These are phyloP conservation scores for Alliaria petiolata DNA, from an alignment of 345 rosid genomes.

Conservation along the genomic window DNA sequence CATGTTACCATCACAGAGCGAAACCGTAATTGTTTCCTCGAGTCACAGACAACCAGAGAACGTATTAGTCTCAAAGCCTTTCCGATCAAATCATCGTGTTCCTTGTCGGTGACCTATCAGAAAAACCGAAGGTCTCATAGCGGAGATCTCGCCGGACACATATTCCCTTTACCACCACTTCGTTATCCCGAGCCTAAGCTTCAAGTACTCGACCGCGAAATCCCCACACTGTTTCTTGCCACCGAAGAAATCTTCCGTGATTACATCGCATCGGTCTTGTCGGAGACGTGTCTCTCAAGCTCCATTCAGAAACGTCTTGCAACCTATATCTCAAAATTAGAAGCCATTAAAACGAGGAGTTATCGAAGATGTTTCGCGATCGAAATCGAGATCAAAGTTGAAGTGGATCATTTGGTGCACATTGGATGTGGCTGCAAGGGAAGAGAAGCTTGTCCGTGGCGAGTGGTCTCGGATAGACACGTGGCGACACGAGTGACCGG, in stretches of 20 bases:
- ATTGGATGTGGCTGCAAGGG: not conserved
- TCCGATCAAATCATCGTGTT: not conserved
- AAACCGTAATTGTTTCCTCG: not conserved
- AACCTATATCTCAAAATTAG: not conserved
- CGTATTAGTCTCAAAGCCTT: not conserved
- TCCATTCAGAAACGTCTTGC: not conserved
- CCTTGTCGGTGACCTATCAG: not conserved
- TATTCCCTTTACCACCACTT: not conserved
- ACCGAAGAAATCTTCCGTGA: not conserved
- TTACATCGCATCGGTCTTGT: not conserved
- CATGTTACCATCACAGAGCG: not conserved
- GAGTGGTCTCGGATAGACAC: not conserved
- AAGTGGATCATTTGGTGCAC: not conserved
- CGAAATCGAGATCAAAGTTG: not conserved
- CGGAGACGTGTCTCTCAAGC: not conserved
- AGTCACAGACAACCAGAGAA: not conserved
- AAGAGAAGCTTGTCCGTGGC: not conserved
- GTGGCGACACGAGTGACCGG: not conserved
- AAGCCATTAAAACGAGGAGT: not conserved
- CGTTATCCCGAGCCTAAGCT: not conserved
- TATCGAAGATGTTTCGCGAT: not conserved
- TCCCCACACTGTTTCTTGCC: not conserved
- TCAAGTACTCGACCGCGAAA: not conserved
- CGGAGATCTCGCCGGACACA: slow-evolving; percentile 6
- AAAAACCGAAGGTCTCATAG: not conserved